Base-by-base conservation (phyloP, 1,139 yeast genomes). In the Geotrichum reessii region DNA sequence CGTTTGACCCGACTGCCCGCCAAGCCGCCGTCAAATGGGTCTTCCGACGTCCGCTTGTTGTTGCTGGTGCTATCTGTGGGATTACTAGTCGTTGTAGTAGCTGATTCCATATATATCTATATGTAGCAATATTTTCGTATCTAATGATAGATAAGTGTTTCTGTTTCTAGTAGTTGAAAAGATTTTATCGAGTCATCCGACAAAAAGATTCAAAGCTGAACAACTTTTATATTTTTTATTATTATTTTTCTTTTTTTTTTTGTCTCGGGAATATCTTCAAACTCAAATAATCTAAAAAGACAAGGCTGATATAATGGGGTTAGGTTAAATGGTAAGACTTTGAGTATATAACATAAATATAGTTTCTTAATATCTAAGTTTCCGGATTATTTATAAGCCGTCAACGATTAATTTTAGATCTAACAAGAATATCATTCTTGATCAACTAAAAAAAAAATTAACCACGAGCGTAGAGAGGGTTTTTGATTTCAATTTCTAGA, bases 1-100 rank as follows among this genome's bases (percentile, higher is more conserved):
- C 85, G 80, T 68, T 85, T 85, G 6, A 37, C 44, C 44, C 44
- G 44, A 17, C 44, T 37, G 19, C 44, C 19, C 44, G 44, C 44
- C 19, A 37, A 19, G n/a, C 44, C 40, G 40, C 40, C 44, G n/a
- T 37, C 44, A n/a, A 37, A 37, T 14, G 44, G 44, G 21, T 37
- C 44, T 19, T 37, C 44, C 7, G 44, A 37, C 44, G 19, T 14
- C 44, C 44, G 44, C 44, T 37, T 37, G 44, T 37, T 37, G 17
- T 4, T 37, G 44, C 44, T 37, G n/a, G n/a, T n/a, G n/a, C n/a
- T n/a, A 37, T 37, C 44, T n/a, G 19, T 19, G 44, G 44, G n/a
- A 17, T 7, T n/a, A n/a, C 44, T 37, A n/a, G 44, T 37, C 44
- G 44, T 12, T 37, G 21, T 37, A 2, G 44, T 19, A 37, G 44